A percentile compares a stretch with the other conserved stretches of the same genome.
Conservation (phyloP, 306 rosid species). For the cucumber (Cucumis sativus) region DNA sequence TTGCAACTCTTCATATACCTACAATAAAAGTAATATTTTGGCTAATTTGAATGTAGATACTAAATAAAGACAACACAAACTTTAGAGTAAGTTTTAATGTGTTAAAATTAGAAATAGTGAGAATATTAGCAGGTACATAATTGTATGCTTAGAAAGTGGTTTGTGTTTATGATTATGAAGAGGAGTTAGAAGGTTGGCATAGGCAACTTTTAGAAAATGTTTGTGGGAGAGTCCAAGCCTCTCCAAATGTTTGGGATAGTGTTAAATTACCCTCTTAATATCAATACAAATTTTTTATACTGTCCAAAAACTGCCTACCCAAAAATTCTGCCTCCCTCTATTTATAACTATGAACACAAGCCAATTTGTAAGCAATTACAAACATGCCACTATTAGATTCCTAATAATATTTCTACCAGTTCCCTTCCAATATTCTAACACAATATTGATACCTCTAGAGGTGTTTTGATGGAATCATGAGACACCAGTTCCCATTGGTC, state of each 20-base stretch:
- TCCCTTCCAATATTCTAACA: background rate
- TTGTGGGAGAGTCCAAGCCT: background rate
- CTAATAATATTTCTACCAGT: background rate
- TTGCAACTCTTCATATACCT: constrained; percentile 84
- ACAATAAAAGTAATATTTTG: constrained; percentile 15
- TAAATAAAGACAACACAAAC: background rate
- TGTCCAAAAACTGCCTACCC: background rate
- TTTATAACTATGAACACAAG: background rate
- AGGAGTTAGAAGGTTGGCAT: background rate
- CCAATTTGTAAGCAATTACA: background rate
- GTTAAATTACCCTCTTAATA: background rate
- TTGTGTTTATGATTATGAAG: background rate
- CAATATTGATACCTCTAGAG: constrained; percentile 49
- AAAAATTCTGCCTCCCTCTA: background rate
- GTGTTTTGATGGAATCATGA: constrained; percentile 58
- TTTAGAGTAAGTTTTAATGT: constrained; percentile 5
- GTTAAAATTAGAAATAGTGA: background rate
- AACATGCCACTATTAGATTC: background rate
- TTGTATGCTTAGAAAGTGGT: background rate
- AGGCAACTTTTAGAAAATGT: background rate
- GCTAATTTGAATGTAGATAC: constrained; percentile 9
- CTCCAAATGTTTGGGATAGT: background rate
- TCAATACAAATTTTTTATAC: background rate
- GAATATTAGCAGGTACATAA: background rate
- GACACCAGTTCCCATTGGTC: constrained; percentile 93